A percentile compares a stretch with the other conserved stretches of the same genome.
Conservation (phyloP, 2,329 filamentous ascomycete species). For the Monilinia fructicola region DNA sequence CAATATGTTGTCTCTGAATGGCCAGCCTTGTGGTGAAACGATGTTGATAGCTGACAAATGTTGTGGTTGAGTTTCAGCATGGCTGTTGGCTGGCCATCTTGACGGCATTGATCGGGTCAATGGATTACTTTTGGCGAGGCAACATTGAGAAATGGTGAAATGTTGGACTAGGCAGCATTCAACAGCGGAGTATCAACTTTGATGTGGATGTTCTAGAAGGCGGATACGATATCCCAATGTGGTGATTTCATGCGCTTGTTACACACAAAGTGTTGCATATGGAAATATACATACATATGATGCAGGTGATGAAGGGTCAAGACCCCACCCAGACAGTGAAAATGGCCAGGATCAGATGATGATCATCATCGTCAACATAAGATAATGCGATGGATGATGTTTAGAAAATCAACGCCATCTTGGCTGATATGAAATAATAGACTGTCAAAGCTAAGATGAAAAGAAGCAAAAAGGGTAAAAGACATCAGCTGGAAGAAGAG, state of each 20-base stretch:
- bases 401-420: background rate
- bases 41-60: background rate
- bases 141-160: background rate
- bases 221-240: background rate
- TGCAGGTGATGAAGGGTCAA: background rate
- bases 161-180: constrained; percentile 8
- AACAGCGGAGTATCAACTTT: background rate
- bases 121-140: background rate
- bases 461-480: background rate
- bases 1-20: background rate
- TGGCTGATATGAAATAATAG: background rate
- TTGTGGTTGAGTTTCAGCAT: background rate
- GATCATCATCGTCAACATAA: background rate
- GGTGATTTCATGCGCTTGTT: background rate
- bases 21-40: background rate
- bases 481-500: background rate
- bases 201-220: background rate
- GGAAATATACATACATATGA: too few species aligned
- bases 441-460: background rate
- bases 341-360: background rate
- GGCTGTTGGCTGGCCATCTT: background rate
- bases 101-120: background rate
- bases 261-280: background rate
- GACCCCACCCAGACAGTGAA: too few species aligned
- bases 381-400: background rate